Evolutionary conservation across 2,329 filamentous ascomycete species (phyloP), one percentile per base, ranked within the genome.

Genomic region (Microascus cirrosus): DNA sequence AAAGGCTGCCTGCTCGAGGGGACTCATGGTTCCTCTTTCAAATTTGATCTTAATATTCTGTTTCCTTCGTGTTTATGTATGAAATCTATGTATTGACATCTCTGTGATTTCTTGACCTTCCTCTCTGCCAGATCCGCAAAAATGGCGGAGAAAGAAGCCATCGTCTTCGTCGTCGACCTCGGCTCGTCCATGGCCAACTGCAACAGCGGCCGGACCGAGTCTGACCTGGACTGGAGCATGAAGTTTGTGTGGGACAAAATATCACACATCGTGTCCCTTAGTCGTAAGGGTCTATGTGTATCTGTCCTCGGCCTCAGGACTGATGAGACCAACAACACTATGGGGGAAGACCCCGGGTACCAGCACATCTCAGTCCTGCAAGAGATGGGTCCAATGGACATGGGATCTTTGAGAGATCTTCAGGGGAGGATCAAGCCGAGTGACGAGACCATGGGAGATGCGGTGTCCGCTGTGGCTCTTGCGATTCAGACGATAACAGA

Each of bases 121-220:
- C 20, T 11, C 3, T 8, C 22, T n/a, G 22, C 20, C n/a, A 50
- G 4, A 50, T 6, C 20, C 5, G 39, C 60, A 63, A 77, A 60
- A 58, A 97, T 97, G 93, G 87, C 91, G 12, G 85, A 89, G 61
- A 99, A 99, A 70, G 90, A 97, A 75, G 90, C 91, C 10, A 94
- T 87, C 0, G 83, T 97, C 51, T 99, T 94, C 71, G 87, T 99
- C 64, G 74, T 99, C 60, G 94, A 99, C 73, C 77, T 96, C 25
- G 92, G 91, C 59, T 77, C 75, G 66, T 89, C 92, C n/a, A 96
- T 95, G 89, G 86, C 79, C 59, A 77, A 87, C 67, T 80, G 77
- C 64, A 82, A 84, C 64, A 79, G 83, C 73, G 90, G 87, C 28
- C 84, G 94, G 63, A 69, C 76, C 22, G 82, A 93, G 69, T 87